These are phyloP conservation scores for Chionographis japonica DNA, from an alignment of 106 monocot genomes.

Conservation along the genomic window DNA sequence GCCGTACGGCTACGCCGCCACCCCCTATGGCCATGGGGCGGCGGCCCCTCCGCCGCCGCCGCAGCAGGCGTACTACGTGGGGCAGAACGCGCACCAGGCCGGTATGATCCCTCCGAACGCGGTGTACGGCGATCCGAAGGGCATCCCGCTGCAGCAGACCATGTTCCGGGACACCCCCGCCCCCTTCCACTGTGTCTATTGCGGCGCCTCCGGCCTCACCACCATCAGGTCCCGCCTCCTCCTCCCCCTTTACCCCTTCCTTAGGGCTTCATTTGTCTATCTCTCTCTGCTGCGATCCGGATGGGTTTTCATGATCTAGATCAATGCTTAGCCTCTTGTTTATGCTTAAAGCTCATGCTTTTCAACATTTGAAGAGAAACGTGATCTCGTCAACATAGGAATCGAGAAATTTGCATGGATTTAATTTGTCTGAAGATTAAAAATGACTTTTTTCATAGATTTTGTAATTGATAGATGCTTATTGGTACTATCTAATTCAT, in stretches of 20 bases:
- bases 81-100: constrained; percentile 62
- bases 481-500: no score
- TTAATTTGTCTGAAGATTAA: no score
- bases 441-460: no score
- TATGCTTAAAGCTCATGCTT: no score
- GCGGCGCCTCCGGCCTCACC: constrained; percentile 75
- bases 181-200: constrained; percentile 80
- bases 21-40: neutral
- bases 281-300: no score
- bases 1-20: constrained; percentile 27
- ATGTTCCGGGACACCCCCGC: constrained; percentile 90
- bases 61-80: constrained; percentile 46
- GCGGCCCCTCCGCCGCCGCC: constrained; percentile 8
- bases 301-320: no score
- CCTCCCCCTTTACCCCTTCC: neutral
- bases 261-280: no score
- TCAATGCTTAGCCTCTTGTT: no score
- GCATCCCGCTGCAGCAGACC: constrained; percentile 87
- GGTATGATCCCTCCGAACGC: constrained; percentile 93
- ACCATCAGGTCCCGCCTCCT: constrained; percentile 47
- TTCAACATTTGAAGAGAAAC: no score
- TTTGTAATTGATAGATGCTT: no score
- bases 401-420: no score
- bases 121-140: constrained; percentile 83
- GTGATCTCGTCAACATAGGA: no score